Conservation (phyloP, 257 asterid genomes). For the Ballota nigra region DNA sequence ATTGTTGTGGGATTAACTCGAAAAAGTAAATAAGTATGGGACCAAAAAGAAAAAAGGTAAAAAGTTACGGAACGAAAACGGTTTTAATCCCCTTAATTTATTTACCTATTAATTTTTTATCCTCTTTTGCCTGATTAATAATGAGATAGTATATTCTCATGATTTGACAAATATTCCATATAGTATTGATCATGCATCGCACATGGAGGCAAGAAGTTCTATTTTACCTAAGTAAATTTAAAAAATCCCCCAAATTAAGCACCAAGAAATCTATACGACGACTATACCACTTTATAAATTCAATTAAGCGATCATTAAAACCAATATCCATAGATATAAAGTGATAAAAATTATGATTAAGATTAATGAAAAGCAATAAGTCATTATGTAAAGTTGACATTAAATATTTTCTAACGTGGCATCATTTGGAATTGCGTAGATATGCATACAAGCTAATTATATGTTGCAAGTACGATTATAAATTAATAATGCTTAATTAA, state of each 20-base stretch:
- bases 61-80: no score
- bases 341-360: slow-evolving; percentile 1
- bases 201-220: background rate
- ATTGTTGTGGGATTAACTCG: no score
- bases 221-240: background rate
- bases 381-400: background rate
- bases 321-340: background rate
- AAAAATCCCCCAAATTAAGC: background rate
- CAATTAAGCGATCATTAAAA: slow-evolving; percentile 1
- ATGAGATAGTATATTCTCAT: no score
- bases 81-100: no score
- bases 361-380: slow-evolving; percentile 1
- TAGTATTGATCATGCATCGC: no score
- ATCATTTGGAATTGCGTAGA: background rate
- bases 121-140: no score
- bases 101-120: no score
- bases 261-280: background rate
- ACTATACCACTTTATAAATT: slow-evolving; percentile 1
- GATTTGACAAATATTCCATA: no score
- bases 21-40: no score
- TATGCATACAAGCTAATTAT: background rate
- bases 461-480: no score
- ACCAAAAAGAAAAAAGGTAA: no score
- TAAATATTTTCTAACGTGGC: background rate
- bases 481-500: no score